Evolutionary conservation across 1,284 basidiomycete genomes (phyloP).

Genomic region (Baeospora myosura): DNA sequence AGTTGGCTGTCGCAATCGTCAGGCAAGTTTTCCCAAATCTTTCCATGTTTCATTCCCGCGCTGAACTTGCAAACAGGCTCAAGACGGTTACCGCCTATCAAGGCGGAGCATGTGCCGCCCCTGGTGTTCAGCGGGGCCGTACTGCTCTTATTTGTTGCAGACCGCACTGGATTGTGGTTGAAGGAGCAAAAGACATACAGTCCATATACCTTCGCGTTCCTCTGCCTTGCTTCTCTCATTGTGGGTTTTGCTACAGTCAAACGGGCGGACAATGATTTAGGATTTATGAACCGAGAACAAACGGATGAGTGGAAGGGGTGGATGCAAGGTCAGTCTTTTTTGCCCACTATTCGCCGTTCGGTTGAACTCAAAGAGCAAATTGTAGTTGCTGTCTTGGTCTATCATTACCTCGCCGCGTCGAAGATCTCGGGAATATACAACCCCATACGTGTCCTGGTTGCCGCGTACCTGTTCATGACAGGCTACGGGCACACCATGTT

Average conservation of each 20-base stretch:
- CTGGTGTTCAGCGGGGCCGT: constrained; percentile 63
- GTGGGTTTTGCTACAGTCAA: constrained; percentile 62
- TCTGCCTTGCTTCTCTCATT: constrained; percentile 47
- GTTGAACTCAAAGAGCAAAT: constrained; percentile 1
- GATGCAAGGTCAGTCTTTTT: constrained; percentile 74
- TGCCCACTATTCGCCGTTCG: constrained; percentile 4
- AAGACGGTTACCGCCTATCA: constrained; percentile 27
- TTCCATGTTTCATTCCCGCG: too few species aligned
- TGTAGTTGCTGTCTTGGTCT: constrained; percentile 77
- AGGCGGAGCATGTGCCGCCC: constrained; percentile 33
- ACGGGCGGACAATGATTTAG: constrained; percentile 71
- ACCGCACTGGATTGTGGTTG: constrained; percentile 76
- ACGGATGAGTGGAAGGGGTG: constrained; percentile 95
- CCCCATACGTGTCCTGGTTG: constrained; percentile 79
- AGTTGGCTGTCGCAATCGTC: constrained; percentile 27
- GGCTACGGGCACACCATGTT: constrained; percentile 72
- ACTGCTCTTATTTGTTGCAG: constrained; percentile 66
- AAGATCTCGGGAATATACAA: constrained; percentile 88
- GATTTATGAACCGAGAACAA: constrained; percentile 84
- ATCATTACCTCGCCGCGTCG: constrained; percentile 84
- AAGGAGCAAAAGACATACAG: constrained; percentile 85
- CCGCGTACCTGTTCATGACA: constrained; percentile 80
- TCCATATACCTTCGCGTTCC: constrained; percentile 56
- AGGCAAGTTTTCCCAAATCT: constrained; percentile 16
- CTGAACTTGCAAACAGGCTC: not conserved